Evolutionary conservation across 2,329 filamentous ascomycete genomes (phyloP), one percentile per base, ranked within the genome.

Genomic region (Penicillium fuscoglaucum): DNA sequence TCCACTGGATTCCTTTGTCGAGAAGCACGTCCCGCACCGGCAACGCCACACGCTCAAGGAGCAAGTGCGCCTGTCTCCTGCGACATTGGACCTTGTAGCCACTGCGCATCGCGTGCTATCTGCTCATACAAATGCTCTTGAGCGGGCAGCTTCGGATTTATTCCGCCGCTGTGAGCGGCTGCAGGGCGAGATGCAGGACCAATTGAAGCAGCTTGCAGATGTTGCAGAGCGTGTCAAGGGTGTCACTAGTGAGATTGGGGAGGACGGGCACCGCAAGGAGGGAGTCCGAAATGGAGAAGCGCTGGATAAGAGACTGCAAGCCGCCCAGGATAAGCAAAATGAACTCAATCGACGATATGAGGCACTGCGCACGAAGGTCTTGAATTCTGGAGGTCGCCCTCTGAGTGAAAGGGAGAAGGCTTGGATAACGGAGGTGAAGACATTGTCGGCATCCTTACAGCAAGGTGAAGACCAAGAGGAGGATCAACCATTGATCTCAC

Each of bases 81-180:
- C 78, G 5, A 81, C 79, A 5, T 70, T 82, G 43, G 78, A 81
- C 54, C 67, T 80, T 13, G 77, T 82, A 55, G 76, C 79, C 7
- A 71, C 73, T 37, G 77, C 80, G 3, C 80, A 82, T 60, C 73
- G 79, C 39, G 75, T 79, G 5, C 65, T 82, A 21, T 78, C 78
- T 33, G 66, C 72, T 26, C 77, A 82, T 62, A 82, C 80, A 6
- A 73, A 77, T 53, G 67, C 73, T 13, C 69, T 82, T 6, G 78
- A 80, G 54, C 69, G 74, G 57, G 80, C 80, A 10, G 80, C 79
- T 12, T 79, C 80, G 2, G 80, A 82, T 61, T 70, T 82, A n/a
- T 82, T 82, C 70, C 77, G 79, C 37, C 76, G 80, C n/a, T 82
- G 80, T 60, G 79, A 82, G 54, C 70, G 79, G 19, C 62, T 82